Evolutionary conservation across 202 grass and related monocot species (phyloP), one percentile per base, ranked within the genome.

Genomic region (Musa balbisiana): DNA sequence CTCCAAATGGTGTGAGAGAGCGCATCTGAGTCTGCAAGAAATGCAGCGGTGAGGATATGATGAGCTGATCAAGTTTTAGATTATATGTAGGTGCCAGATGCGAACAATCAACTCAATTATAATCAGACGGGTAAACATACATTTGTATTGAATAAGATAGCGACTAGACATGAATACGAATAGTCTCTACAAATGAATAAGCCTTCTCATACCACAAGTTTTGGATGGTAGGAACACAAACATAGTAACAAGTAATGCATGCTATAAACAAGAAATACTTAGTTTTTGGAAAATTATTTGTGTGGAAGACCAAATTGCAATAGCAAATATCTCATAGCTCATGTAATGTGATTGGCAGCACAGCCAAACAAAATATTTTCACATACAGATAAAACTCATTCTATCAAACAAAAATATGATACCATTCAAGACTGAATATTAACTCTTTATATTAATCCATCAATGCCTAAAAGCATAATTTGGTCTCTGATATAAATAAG

Each of bases 1-100:
- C 76, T 13, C 87, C 91, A 52, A 93, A 93, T 74, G 91, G 91
- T n/a, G 87, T 52, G 22, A 93, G 78, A 49, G 87, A 84, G 50
- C 66, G 83, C 83, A 90, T 82, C 81, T 93, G 91, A 26, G 87
- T 90, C 90, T 93, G 74, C n/a, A 70, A 67, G 29, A 53, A 70
- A 55, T 49, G 74, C 20, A 72, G 12, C 11, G 25, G n/a, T 25
- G 2, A 19, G 49, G 19, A 21, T 49, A 69, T 51, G 2, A 51
- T 9, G 67, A 58, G 24, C 11, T 11, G 33, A 15, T 66, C 23
- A 27, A 29, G 2, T 12, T 66, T 33, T 27, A 29, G 11, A 19
- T 17, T 17, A 16, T 15, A 58, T 33, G 29, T 33, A n/a, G 14
- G 55, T 58, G 55, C 12, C 14, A 58, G 55, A 58, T 58, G 13